These are phyloP conservation scores for Dioscorea cayenensis DNA, from an alignment of 116 monocot genomes.

Conservation along the genomic window DNA sequence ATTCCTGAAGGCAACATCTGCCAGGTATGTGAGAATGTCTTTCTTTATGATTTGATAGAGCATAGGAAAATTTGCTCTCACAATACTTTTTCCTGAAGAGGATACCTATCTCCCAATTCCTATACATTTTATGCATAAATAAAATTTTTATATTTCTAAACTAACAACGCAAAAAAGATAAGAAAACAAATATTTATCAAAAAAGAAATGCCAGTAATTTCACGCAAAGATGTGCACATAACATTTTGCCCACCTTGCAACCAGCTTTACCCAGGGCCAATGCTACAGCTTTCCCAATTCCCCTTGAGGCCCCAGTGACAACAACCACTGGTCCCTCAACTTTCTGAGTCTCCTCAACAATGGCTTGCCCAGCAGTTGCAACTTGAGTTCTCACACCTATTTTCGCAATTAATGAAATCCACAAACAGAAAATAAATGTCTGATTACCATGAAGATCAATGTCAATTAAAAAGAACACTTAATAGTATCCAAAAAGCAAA, in stretches of 20 bases:
- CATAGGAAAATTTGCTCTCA: neutral
- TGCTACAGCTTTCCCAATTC: conserved; percentile 84
- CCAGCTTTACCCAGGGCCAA: conserved; percentile 83
- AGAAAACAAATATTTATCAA: neutral
- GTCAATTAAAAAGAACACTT: neutral
- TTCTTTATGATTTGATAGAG: neutral
- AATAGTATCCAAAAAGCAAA: neutral
- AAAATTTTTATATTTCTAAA: too few relatives aligned
- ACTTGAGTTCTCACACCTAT: conserved; percentile 62
- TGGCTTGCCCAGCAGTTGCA: conserved; percentile 45
- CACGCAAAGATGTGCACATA: neutral
- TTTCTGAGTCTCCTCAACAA: conserved; percentile 30
- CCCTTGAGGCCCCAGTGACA: conserved; percentile 89
- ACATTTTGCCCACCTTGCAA: conserved; percentile 58
- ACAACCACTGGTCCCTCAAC: conserved; percentile 70
- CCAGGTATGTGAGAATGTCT: neutral
- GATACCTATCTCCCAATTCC: too few relatives aligned
- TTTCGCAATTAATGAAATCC: neutral
- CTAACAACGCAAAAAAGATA: neutral
- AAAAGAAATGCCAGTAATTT: neutral
- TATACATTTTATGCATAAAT: too few relatives aligned
- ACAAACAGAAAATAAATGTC: neutral
- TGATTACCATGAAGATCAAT: neutral
- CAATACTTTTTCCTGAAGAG: too few relatives aligned
- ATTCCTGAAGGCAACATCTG: neutral